Percentiles rank a stretch among this genome's conserved stretches.
These are phyloP conservation scores for Termitomyces sp. DNA, from an alignment of 768 basidiomycete species.

Conservation along the genomic window DNA sequence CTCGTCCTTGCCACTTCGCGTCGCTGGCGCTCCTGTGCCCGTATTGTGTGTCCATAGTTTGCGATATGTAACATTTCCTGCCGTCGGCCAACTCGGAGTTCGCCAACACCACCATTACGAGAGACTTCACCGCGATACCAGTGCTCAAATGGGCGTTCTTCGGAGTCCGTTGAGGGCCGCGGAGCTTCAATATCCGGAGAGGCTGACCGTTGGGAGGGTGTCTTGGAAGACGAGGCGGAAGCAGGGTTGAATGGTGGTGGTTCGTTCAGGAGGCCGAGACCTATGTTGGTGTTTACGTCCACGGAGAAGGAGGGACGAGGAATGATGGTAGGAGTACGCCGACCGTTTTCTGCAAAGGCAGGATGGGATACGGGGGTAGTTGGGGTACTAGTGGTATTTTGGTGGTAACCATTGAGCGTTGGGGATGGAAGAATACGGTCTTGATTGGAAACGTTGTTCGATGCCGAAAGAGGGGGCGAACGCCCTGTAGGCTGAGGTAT, in stretches of 20 bases:
- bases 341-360: slow-evolving; percentile 1
- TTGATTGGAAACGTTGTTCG: slow-evolving; percentile 15
- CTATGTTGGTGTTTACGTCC: slow-evolving; percentile 10
- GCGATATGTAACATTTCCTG: slow-evolving; percentile 88
- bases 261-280: slow-evolving; percentile 54
- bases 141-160: slow-evolving; percentile 81
- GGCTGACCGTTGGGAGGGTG: slow-evolving; percentile 25
- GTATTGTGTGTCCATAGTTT: slow-evolving; percentile 67
- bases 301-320: not conserved
- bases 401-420: slow-evolving; percentile 14
- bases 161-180: slow-evolving; percentile 66
- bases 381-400: slow-evolving; percentile 11
- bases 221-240: slow-evolving; percentile 40
- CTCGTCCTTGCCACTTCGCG: slow-evolving; percentile 21
- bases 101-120: slow-evolving; percentile 85
- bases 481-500: slow-evolving; percentile 36
- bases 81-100: slow-evolving; percentile 65
- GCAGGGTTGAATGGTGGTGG: slow-evolving; percentile 51
- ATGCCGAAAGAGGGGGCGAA: slow-evolving; percentile 23
- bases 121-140: slow-evolving; percentile 89
- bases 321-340: slow-evolving; percentile 1
- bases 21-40: slow-evolving; percentile 17
- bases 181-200: slow-evolving; percentile 32
- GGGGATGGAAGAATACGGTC: slow-evolving; percentile 11
- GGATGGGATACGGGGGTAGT: slow-evolving; percentile 8